Evolutionary conservation across 2,329 filamentous ascomycete genomes (phyloP), one percentile per base, ranked within the genome.

Genomic region (Aspergillus sp.): DNA sequence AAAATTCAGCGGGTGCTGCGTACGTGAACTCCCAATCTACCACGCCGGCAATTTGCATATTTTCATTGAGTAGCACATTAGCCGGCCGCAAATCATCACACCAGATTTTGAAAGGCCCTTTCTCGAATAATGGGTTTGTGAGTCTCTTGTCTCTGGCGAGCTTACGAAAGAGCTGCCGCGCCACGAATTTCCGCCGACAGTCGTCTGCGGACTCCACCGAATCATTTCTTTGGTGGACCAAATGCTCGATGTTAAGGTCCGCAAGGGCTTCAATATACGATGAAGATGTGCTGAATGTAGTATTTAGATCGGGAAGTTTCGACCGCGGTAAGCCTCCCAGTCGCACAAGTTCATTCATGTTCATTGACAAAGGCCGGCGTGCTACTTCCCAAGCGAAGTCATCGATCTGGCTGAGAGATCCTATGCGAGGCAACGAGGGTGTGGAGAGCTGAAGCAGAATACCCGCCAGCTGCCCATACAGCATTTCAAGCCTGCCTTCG

Each of bases 201-300:
- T 61, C 57, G 9, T 53, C 50, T 5, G 41, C 53, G 5, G 57
- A 60, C 2, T 59, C 46, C 8, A 68, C 57, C n/a, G 65, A 62
- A 48, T 70, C 61, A 49, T 73, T 71, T 27, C 59, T 61, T 49
- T 73, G 70, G 9, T 62, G 59, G 8, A 47, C 44, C 7, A 72
- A 48, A 41, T 73, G 68, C 29, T 59, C 58, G 3, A 76, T 55
- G 42, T 76, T 67, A 53, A 72, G 64, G 6, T 73, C 63, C 5
- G 71, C 67, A 6, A 74, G 56, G 1, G 59, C 60, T 32, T 42
- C 43, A 41, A 67, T 68, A 60, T 71, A 73, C 12, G 65, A 61
- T 19, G 65, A 61, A 4, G 66, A 56, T 12, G 59, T 55, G 1
- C 42, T 27, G 47, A 63, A 71, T 8, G 53, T 45, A 33, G 28